Base-by-base conservation (phyloP, 2,329 filamentous ascomycete species). In the Cytospora paraplurivora region DNA sequence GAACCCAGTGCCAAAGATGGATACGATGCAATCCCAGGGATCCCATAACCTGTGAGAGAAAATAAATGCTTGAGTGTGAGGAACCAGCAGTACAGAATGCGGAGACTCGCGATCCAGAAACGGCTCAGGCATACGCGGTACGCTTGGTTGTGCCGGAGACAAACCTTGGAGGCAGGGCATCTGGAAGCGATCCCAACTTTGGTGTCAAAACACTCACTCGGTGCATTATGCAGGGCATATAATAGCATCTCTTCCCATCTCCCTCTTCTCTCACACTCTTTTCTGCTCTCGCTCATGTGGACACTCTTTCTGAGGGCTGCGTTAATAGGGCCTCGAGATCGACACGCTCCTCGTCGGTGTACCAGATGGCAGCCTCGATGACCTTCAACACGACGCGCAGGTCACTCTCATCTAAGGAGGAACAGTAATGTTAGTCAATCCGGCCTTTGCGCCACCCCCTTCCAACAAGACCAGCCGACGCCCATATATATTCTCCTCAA, bases 321-420 rank as follows among this genome's bases (percentile, higher is more conserved):
- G 54, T 15, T 32, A 59, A 34, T 55, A 66, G 62, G 41, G 59
- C 53, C 37, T 65, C 63, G 37, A 67, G 60, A 51, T 67, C 60
- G 21, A 65, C 65, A 33, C 63, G 62, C 35, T 67, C 65, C 63
- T 67, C 65, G 49, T 77, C 76, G 5, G 81, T 82, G 69, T 83
- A 93, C 86, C 89, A 94, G 27, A 88, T 85, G 4, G 88, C 89
- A 3, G 91, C 91, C 68, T 87, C 84, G 62, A 95, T 86, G 68
- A 96, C 90, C 68, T 80, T 78, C 73, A 85, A 83, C 4, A 93
- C 83, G 57, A 86, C 81, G 59, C 84, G 81, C 33, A 95, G 75
- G 73, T 96, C 91, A 33, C 82, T 80, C 63, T 86, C 82, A 67
- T 87, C 81, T 84, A 60, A 1, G 11, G 7, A 3, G 1, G 1